Evolutionary conservation across 805 yeast species (phyloP).

Genomic region (Wickerhamiella sorbophila): DNA sequence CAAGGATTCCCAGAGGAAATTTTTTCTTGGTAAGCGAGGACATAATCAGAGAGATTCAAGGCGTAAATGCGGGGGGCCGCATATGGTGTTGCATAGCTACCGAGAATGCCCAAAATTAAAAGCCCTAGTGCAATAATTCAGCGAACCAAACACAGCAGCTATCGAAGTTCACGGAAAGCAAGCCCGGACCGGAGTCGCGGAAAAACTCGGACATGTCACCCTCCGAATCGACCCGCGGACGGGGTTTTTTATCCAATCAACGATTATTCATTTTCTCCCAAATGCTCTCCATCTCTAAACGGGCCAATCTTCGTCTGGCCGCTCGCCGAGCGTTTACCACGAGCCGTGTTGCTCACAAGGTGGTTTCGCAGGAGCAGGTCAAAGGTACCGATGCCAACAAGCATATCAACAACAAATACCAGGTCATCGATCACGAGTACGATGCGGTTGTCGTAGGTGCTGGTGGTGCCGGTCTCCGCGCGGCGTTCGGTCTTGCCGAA

Average conservation of each 20-base stretch:
- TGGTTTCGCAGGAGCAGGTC: slow-evolving; percentile 26
- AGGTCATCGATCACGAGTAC: slow-evolving; percentile 91
- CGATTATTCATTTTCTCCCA: slow-evolving; percentile 2
- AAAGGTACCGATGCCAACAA: slow-evolving; percentile 35
- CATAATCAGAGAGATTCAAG: too few species aligned
- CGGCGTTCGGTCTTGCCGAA: slow-evolving; percentile 94
- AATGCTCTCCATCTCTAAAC: slow-evolving; percentile 4
- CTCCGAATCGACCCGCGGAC: not conserved
- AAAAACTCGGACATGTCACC: not conserved
- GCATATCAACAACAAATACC: slow-evolving; percentile 56
- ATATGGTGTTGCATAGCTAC: too few species aligned
- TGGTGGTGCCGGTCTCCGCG: slow-evolving; percentile 98
- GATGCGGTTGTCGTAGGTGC: slow-evolving; percentile 98
- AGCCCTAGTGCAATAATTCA: too few species aligned
- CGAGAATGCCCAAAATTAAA: too few species aligned
- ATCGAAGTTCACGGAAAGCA: too few species aligned
- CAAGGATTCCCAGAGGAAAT: too few species aligned
- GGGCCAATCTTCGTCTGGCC: slow-evolving; percentile 2
- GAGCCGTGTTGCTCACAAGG: slow-evolving; percentile 19
- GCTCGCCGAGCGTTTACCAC: slow-evolving; percentile 19
- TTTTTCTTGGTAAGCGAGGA: too few species aligned
- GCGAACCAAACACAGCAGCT: too few species aligned
- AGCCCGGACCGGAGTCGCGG: too few species aligned
- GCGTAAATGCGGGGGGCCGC: too few species aligned
- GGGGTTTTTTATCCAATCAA: slow-evolving; percentile 3